A percentile compares a stretch with the other conserved stretches of the same genome.
phyloP scores from a whole-genome alignment of 441 rosid species.

The Erysimum cheiri region DNA sequence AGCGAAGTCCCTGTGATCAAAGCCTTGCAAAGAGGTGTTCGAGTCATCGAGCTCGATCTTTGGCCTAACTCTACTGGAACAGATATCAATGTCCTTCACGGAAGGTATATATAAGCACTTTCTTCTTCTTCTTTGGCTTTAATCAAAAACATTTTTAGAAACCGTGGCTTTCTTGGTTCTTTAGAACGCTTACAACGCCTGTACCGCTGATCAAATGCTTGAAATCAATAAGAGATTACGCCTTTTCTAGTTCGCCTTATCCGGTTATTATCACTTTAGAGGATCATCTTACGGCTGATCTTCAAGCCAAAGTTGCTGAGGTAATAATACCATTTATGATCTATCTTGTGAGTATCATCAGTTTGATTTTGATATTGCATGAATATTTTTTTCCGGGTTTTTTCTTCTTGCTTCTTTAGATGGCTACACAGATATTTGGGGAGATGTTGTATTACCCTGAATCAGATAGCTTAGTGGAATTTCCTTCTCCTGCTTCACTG shows the following conservation, averaged over 20 bases:
- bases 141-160: neutral
- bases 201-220: conserved; percentile 59
- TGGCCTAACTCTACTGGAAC: conserved; percentile 70
- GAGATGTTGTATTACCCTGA: conserved; percentile 55
- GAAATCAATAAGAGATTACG: conserved; percentile 60
- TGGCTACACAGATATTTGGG: conserved; percentile 60
- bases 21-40: conserved; percentile 67
- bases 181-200: conserved; percentile 70
- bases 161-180: conserved; percentile 19
- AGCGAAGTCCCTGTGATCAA: conserved; percentile 68
- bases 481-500: conserved; percentile 71
- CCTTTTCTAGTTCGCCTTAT: conserved; percentile 61
- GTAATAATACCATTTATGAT: conserved; percentile 39
- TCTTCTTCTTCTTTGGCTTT: neutral
- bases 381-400: neutral
- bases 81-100: conserved; percentile 72
- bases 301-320: conserved; percentile 79
- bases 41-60: conserved; percentile 72
- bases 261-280: conserved; percentile 76
- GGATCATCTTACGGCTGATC: conserved; percentile 71
- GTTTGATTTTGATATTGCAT: neutral
- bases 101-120: conserved; percentile 51
- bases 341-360: conserved; percentile 5
- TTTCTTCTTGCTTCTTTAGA: conserved; percentile 33
- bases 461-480: conserved; percentile 52